These are phyloP conservation scores for Geranium incanum DNA, from an alignment of 441 rosid genomes.

Conservation along the genomic window DNA sequence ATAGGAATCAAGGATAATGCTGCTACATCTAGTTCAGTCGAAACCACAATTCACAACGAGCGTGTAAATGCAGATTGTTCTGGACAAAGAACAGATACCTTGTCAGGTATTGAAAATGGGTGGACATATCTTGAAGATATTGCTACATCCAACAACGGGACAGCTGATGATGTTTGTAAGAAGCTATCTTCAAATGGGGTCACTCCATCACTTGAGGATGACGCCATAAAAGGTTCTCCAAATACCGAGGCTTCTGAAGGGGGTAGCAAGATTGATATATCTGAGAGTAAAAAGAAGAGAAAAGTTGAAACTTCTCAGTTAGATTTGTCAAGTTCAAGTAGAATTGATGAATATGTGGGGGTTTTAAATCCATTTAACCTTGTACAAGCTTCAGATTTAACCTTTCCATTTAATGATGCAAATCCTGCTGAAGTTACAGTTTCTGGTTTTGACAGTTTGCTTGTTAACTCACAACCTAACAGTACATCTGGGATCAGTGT, in stretches of 20 bases:
- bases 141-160: slow-evolving; percentile 15
- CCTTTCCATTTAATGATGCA: slow-evolving; percentile 31
- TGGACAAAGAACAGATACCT: slow-evolving; percentile 17
- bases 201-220: slow-evolving; percentile 21
- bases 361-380: slow-evolving; percentile 25
- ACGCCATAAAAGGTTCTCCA: slow-evolving; percentile 20
- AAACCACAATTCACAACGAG: slow-evolving; percentile 19
- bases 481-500: slow-evolving; percentile 21
- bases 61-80: slow-evolving; percentile 18
- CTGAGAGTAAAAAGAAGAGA: slow-evolving; percentile 16
- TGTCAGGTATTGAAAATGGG: slow-evolving; percentile 23
- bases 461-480: slow-evolving; percentile 29
- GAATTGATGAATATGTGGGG: slow-evolving; percentile 16
- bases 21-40: slow-evolving; percentile 22
- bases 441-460: slow-evolving; percentile 15
- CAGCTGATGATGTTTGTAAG: slow-evolving; percentile 20
- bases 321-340: slow-evolving; percentile 26
- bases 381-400: slow-evolving; percentile 28
- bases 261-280: slow-evolving; percentile 22
- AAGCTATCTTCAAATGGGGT: slow-evolving; percentile 21
- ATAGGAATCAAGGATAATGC: slow-evolving; percentile 13
- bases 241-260: slow-evolving; percentile 19
- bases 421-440: slow-evolving; percentile 21
- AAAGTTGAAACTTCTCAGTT: slow-evolving; percentile 19
- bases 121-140: slow-evolving; percentile 21